These are phyloP conservation scores for Phaffia australis DNA, from an alignment of 768 basidiomycete species.

Conservation along the genomic window DNA sequence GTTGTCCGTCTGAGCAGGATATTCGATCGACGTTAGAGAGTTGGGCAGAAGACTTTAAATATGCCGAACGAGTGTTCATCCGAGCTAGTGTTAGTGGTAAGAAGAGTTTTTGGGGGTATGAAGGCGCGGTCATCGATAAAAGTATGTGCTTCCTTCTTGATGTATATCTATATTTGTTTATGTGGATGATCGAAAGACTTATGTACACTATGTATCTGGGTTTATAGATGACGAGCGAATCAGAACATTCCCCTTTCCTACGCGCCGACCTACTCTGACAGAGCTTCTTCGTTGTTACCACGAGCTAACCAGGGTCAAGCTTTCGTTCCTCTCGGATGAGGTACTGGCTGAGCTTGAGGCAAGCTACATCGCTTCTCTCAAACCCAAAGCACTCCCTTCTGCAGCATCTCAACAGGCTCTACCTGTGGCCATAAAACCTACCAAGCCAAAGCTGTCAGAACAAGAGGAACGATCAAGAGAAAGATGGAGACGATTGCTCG, in stretches of 20 bases:
- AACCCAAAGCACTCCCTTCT: conserved; percentile 54
- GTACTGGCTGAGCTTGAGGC: conserved; percentile 76
- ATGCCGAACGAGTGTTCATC: conserved; percentile 85
- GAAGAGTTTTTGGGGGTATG: conserved; percentile 81
- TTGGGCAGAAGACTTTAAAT: conserved; percentile 76
- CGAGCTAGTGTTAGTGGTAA: conserved; percentile 79
- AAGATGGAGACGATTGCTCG: conserved; percentile 71
- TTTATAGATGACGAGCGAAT: conserved; percentile 56
- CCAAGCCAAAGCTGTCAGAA: conserved; percentile 54
- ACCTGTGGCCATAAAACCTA: conserved; percentile 41
- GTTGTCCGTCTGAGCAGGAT: conserved; percentile 47
- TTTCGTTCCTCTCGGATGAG: conserved; percentile 76
- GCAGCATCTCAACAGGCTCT: conserved; percentile 33
- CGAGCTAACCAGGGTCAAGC: conserved; percentile 74
- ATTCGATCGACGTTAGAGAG: conserved; percentile 70
- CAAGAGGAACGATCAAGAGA: conserved; percentile 72
- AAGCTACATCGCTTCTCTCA: conserved; percentile 70
- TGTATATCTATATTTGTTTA: neutral
- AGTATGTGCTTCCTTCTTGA: conserved; percentile 33
- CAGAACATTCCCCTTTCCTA: conserved; percentile 89
- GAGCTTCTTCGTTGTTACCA: conserved; percentile 76
- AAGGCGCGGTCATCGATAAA: conserved; percentile 63
- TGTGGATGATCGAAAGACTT: neutral
- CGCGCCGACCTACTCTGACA: conserved; percentile 83
- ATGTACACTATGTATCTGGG: too few species aligned